Evolutionary conservation across 2,329 filamentous ascomycete genomes (phyloP).

Genomic region (Dendrostoma leiphaemia): DNA sequence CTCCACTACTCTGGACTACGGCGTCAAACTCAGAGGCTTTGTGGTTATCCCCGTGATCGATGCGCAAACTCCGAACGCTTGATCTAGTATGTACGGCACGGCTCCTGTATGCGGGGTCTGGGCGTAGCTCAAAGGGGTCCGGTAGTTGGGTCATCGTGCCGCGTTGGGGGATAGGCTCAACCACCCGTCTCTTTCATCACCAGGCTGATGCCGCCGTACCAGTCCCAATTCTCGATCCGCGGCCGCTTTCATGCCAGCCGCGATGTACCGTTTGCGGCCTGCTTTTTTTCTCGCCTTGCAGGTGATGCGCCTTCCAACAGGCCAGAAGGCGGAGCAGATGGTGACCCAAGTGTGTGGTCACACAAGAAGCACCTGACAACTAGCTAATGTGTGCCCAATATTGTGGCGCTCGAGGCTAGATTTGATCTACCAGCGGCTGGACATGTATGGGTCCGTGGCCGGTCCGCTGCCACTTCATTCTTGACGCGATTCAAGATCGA

Average conservation of each 20-base stretch:
- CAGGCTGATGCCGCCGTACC: neutral
- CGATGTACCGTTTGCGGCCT: neutral
- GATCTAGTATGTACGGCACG: too few species aligned
- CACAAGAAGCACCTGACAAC: neutral
- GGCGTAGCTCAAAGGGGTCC: too few species aligned
- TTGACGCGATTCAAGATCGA: too few species aligned
- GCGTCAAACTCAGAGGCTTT: neutral
- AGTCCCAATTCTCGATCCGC: too few species aligned
- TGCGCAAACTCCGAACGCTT: neutral
- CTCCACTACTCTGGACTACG: neutral
- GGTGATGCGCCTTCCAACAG: neutral
- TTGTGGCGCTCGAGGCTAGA: neutral
- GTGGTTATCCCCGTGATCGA: neutral
- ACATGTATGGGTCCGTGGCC: neutral
- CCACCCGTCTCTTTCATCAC: conserved; percentile 1
- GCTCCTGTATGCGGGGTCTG: too few species aligned
- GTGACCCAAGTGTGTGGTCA: neutral
- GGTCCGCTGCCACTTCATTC: neutral
- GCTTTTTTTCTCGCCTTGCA: neutral
- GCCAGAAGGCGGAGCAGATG: neutral
- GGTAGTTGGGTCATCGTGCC: neutral
- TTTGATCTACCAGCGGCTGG: neutral
- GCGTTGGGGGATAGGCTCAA: neutral
- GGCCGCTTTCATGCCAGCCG: neutral
- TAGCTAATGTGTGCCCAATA: neutral